Percentiles rank a stretch among this genome's conserved stretches.
phyloP scores from a whole-genome alignment of 345 rosid genomes.

The Ricinus communis region DNA sequence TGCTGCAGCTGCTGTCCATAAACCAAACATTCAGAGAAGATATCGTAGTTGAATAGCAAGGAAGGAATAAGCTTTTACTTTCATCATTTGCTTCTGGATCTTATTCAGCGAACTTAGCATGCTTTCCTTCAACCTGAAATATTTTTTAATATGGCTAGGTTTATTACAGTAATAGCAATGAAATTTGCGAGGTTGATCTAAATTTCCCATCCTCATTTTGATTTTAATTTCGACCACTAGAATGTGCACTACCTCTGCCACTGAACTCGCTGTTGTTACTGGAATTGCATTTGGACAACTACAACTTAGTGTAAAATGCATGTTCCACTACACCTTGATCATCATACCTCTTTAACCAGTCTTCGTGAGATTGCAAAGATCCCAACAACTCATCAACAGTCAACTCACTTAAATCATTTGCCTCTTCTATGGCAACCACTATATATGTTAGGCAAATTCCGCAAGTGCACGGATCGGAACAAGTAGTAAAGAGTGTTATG shows the following conservation, averaged over 20 bases:
- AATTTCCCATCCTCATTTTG: neutral
- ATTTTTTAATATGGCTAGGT: neutral
- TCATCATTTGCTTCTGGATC: neutral
- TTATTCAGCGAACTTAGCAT: neutral
- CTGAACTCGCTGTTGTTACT: neutral
- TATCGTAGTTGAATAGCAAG: neutral
- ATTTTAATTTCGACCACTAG: neutral
- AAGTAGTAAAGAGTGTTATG: too few species aligned
- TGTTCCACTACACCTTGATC: too few species aligned
- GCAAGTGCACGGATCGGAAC: too few species aligned
- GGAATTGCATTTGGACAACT: too few species aligned
- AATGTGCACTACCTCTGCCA: conserved; percentile 1
- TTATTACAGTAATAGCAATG: neutral
- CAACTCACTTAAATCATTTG: neutral
- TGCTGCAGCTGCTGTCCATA: neutral
- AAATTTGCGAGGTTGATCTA: neutral
- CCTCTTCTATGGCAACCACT: neutral
- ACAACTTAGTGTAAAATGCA: too few species aligned
- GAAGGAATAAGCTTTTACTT: neutral
- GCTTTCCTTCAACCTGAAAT: neutral
- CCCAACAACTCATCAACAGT: neutral
- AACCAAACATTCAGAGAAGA: neutral
- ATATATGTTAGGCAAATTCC: too few species aligned
- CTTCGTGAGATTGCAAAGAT: neutral
- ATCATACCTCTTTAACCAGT: neutral